Base-by-base conservation (phyloP, 371 early-diverging fungal genomes). In the Mortierella sp. region DNA sequence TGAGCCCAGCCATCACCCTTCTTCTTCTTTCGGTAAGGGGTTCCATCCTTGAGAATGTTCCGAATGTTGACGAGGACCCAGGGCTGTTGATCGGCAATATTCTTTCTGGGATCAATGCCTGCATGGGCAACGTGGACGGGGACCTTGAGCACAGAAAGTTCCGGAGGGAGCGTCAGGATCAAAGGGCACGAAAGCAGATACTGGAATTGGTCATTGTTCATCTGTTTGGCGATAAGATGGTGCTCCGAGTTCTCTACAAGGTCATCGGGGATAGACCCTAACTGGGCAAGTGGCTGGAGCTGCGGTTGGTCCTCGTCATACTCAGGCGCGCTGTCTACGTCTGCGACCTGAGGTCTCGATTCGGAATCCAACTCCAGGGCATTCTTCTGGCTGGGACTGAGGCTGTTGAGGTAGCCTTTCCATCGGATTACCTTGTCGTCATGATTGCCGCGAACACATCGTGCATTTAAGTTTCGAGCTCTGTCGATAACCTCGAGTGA, bases 381-480 rank as follows among this genome's bases (percentile, higher is more conserved):
- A 8, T 23, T 23, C 26, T 47, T 19, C 27, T 60, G 43, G n/a
- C 26, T 15, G 42, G 41, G 9, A 32, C 30, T 37, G 27, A 82
- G 67, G 19, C 70, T 68, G 23, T 86, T 42, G 31, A 87, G 69
- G 56, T 80, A 90, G 19, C 85, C 83, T 60, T 83, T 83, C 80
- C 90, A 86, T 4, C 89, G 82, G 11, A 92, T 49, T 3, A 91
- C 85, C 50, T 86, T 82, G 65, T 93, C 91, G 48, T 93, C 93
- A 50, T 93, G 92, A 60, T 93, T 93, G n/a, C 93, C 93, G 11
- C 92, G 86, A 3, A 90, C 89, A 71, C 89, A 85, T 51, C 83
- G 64, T 11, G 88, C 88, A 21, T 55, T 39, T 6, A 90, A 42
- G 24, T 83, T 61, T 28, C 78, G 65, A 0, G 88, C 90, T 24